A percentile compares a stretch with the other conserved stretches of the same genome.
These are phyloP conservation scores for Apophysomyces variabilis DNA, from an alignment of 371 early-diverging fungal genomes.

Conservation along the genomic window DNA sequence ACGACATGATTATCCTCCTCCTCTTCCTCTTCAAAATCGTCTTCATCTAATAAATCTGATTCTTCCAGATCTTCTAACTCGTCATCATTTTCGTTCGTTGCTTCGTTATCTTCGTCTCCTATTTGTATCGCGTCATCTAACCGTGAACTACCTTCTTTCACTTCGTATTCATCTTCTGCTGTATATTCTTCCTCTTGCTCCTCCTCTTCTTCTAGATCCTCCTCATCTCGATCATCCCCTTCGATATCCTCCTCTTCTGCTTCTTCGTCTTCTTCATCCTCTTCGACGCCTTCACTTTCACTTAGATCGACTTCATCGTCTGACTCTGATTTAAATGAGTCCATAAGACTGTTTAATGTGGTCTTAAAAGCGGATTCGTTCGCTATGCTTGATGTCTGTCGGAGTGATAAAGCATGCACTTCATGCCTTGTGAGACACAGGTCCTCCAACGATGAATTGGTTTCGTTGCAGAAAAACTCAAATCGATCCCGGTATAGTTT, in stretches of 20 bases:
- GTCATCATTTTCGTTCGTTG: background rate
- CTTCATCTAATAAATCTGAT: slow-evolving; percentile 4
- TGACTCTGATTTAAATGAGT: slow-evolving; percentile 8
- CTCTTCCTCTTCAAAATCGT: slow-evolving; percentile 1
- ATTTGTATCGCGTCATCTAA: slow-evolving; percentile 1
- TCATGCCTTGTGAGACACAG: slow-evolving; percentile 2
- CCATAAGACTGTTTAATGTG: background rate
- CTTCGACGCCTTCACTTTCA: background rate
- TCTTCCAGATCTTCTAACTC: slow-evolving; percentile 1
- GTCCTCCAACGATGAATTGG: background rate
- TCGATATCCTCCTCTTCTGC: background rate
- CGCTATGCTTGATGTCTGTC: background rate
- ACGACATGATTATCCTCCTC: background rate
- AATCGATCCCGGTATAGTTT: slow-evolving; percentile 6
- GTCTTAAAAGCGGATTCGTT: slow-evolving; percentile 2
- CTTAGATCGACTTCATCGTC: background rate
- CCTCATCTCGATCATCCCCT: background rate
- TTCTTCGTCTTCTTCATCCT: slow-evolving; percentile 5
- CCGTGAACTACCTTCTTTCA: background rate
- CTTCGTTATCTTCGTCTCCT: background rate
- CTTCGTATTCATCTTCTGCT: slow-evolving; percentile 1
- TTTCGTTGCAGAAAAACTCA: slow-evolving; percentile 1
- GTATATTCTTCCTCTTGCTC: background rate
- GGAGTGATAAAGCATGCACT: slow-evolving; percentile 6
- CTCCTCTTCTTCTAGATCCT: background rate